phyloP scores from a whole-genome alignment of 106 monocot genomes.

The Dendrobium officinale region DNA sequence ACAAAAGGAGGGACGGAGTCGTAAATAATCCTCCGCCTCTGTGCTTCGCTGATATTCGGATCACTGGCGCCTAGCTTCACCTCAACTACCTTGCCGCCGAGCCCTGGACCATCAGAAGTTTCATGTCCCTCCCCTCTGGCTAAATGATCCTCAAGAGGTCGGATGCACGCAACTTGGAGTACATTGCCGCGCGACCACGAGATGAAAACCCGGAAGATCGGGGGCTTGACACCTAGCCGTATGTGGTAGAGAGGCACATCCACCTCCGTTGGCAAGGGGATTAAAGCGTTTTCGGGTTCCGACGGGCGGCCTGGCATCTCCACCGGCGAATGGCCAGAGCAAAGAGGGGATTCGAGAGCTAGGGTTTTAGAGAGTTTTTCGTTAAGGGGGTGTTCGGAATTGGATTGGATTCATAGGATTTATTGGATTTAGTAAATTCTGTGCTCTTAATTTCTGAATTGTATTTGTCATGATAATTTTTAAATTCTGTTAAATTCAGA shows the following conservation, averaged over 20 bases:
- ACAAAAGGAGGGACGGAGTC: slow-evolving; percentile 76
- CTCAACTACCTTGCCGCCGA: slow-evolving; percentile 59
- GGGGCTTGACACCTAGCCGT: slow-evolving; percentile 52
- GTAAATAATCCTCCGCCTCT: slow-evolving; percentile 68
- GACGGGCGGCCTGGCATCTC: slow-evolving; percentile 48
- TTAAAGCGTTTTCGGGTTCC: slow-evolving; percentile 34
- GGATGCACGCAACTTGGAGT: slow-evolving; percentile 78
- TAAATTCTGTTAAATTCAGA: no score
- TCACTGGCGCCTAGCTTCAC: slow-evolving; percentile 37
- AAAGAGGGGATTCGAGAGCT: neutral
- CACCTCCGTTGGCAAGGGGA: slow-evolving; percentile 27
- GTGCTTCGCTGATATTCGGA: slow-evolving; percentile 38
- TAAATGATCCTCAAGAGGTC: slow-evolving; percentile 9
- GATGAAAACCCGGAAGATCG: slow-evolving; percentile 57
- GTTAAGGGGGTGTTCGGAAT: neutral
- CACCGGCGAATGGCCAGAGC: slow-evolving; percentile 4
- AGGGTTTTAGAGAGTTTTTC: slow-evolving; percentile 12
- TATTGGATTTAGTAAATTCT: no score
- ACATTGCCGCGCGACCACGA: slow-evolving; percentile 72
- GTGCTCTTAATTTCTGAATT: no score
- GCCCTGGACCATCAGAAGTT: slow-evolving; percentile 29
- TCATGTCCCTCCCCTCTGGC: slow-evolving; percentile 7
- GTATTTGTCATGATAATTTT: no score
- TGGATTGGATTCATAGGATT: no score
- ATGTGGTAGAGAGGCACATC: slow-evolving; percentile 40